Evolutionary conservation across 257 asterid species (phyloP).

Genomic region (Solanum sejunctum): DNA sequence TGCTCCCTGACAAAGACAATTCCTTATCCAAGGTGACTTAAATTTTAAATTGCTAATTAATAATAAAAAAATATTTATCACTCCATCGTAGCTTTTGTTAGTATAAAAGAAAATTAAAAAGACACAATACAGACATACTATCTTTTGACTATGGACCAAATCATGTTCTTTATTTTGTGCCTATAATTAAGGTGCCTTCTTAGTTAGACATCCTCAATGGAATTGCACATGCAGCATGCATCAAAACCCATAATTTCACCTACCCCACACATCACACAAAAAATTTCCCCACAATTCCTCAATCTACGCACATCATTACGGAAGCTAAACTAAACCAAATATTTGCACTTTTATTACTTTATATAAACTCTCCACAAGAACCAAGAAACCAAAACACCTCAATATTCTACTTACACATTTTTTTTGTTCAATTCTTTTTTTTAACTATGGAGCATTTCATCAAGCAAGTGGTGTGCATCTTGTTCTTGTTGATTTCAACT

Average conservation of each 20-base stretch:
- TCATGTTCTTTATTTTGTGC: not conserved
- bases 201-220: slow-evolving; percentile 22
- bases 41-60: too few relatives aligned
- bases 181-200: slow-evolving; percentile 4
- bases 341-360: not conserved
- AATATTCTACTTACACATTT: not conserved
- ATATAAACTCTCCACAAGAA: not conserved
- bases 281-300: slow-evolving; percentile 14
- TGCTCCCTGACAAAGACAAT: too few relatives aligned
- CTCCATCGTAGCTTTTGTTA: accelerated
- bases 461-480: slow-evolving; percentile 14
- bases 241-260: slow-evolving; percentile 20
- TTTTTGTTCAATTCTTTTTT: not conserved
- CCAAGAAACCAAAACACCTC: not conserved
- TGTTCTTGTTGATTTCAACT: slow-evolving; percentile 4
- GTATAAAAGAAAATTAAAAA: not conserved
- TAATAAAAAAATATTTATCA: too few relatives aligned
- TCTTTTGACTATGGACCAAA: slow-evolving; percentile 11
- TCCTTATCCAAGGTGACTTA: too few relatives aligned
- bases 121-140: not conserved
- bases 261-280: slow-evolving; percentile 19
- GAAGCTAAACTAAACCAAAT: not conserved
- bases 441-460: slow-evolving; percentile 20
- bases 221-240: slow-evolving; percentile 30
- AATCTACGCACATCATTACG: slow-evolving; percentile 45